Evolutionary conservation across 176 grass and related monocot species (phyloP).

Genomic region (Phoenix roebelenii): DNA sequence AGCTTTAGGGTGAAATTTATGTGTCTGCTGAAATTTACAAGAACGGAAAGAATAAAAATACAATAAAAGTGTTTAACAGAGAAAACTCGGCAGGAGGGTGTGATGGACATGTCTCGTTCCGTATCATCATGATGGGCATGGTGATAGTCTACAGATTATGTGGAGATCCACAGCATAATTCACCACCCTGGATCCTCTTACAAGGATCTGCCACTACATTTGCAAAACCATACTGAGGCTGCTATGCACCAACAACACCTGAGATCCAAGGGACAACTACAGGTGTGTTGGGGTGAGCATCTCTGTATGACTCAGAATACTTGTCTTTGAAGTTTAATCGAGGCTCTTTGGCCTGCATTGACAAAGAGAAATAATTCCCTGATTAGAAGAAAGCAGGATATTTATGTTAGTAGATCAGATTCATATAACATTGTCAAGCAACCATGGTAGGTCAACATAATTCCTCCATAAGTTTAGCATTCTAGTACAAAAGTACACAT

Average conservation of each 20-base stretch:
- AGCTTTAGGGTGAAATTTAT: background rate
- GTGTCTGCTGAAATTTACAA: background rate
- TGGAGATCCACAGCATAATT: background rate
- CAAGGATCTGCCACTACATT: too few species aligned
- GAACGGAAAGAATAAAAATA: conserved; percentile 6
- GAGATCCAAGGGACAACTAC: conserved; percentile 89
- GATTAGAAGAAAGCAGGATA: background rate
- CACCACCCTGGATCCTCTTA: too few species aligned
- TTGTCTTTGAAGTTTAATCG: conserved; percentile 75
- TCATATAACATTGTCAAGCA: too few species aligned
- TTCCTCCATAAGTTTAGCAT: too few species aligned
- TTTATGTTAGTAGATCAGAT: too few species aligned
- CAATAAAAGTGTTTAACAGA: background rate
- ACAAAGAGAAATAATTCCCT: conserved; percentile 11
- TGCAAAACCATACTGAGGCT: too few species aligned
- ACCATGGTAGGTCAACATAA: too few species aligned
- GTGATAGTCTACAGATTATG: background rate
- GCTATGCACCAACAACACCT: conserved; percentile 48
- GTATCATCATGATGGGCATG: too few species aligned
- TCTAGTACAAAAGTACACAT: too few species aligned
- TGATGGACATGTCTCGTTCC: too few species aligned
- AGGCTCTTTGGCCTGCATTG: conserved; percentile 52
- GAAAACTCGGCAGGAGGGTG: background rate
- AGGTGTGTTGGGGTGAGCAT: conserved; percentile 65
- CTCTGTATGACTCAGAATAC: conserved; percentile 75